Evolutionary conservation across 1,284 basidiomycete genomes (phyloP).

Genomic region (Takashimella tepidaria): DNA sequence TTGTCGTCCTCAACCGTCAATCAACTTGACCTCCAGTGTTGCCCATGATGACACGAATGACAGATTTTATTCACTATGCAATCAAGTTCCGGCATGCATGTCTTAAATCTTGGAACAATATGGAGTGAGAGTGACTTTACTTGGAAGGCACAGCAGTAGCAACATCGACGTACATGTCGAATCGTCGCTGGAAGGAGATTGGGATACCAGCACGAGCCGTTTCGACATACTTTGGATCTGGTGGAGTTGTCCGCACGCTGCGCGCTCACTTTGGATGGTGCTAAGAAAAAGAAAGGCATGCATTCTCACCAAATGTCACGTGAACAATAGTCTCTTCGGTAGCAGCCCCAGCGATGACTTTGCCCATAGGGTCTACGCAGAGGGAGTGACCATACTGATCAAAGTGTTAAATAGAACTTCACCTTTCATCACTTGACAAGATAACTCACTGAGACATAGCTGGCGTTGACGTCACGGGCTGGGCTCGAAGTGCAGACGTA

Average conservation of each 20-base stretch:
- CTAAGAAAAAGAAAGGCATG: too few species aligned
- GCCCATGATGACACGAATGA: too few species aligned
- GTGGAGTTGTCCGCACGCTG: conserved; percentile 1
- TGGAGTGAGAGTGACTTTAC: too few species aligned
- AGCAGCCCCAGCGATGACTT: conserved; percentile 63
- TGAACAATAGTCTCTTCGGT: conserved; percentile 72
- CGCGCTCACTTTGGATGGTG: conserved; percentile 1
- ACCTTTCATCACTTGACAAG: too few species aligned
- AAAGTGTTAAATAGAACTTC: not conserved
- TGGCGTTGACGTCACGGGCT: conserved; percentile 67
- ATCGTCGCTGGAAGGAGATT: conserved; percentile 64
- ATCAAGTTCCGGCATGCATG: too few species aligned
- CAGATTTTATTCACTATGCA: too few species aligned
- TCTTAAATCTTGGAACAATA: too few species aligned
- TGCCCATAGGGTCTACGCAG: conserved; percentile 77
- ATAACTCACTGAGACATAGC: conserved; percentile 54
- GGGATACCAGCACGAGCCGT: conserved; percentile 70
- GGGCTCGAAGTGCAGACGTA: conserved; percentile 87
- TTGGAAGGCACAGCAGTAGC: conserved; percentile 1
- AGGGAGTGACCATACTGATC: conserved; percentile 77
- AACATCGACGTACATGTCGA: conserved; percentile 15
- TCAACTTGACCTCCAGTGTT: too few species aligned
- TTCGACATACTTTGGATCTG: conserved; percentile 62
- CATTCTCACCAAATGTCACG: conserved; percentile 65
- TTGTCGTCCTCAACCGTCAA: too few species aligned